Percentiles rank a stretch among this genome's conserved stretches.
These are phyloP conservation scores for Trichocladium uniseriatum DNA, from an alignment of 495 filamentous ascomycete genomes.

Conservation along the genomic window DNA sequence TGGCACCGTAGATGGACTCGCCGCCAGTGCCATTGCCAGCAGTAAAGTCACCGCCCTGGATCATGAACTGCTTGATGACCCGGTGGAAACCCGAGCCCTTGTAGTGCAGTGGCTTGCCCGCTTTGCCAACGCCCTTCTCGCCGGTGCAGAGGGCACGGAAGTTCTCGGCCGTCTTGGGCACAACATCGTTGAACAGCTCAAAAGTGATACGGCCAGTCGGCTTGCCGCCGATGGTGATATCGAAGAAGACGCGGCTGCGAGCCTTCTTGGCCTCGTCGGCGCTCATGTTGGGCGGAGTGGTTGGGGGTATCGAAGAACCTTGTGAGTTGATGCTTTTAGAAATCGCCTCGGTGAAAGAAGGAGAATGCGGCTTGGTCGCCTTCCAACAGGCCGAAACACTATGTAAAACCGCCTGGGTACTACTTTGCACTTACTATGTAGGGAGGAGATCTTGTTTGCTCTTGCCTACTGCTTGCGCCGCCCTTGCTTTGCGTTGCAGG, in stretches of 20 bases:
- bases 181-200: constrained; percentile 82
- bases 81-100: constrained; percentile 90
- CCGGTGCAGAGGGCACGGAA: constrained; percentile 94
- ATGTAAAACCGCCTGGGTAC: no score
- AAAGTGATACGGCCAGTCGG: constrained; percentile 66
- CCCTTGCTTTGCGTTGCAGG: no score
- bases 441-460: no score
- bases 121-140: constrained; percentile 73
- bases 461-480: no score
- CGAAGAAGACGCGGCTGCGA: constrained; percentile 77
- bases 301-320: neutral
- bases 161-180: constrained; percentile 92
- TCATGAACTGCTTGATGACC: constrained; percentile 97
- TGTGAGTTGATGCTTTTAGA: neutral
- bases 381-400: no score
- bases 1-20: constrained; percentile 95
- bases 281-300: constrained; percentile 21
- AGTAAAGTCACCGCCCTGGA: constrained; percentile 98
- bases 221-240: constrained; percentile 68
- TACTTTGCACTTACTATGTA: no score
- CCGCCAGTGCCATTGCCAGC: constrained; percentile 88
- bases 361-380: no score
- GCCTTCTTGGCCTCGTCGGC: constrained; percentile 31
- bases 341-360: neutral
- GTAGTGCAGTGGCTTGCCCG: constrained; percentile 83